Evolutionary conservation across 129 eudicot species (phyloP), one percentile per base, ranked within the genome.

Genomic region (Sambucus nigra): DNA sequence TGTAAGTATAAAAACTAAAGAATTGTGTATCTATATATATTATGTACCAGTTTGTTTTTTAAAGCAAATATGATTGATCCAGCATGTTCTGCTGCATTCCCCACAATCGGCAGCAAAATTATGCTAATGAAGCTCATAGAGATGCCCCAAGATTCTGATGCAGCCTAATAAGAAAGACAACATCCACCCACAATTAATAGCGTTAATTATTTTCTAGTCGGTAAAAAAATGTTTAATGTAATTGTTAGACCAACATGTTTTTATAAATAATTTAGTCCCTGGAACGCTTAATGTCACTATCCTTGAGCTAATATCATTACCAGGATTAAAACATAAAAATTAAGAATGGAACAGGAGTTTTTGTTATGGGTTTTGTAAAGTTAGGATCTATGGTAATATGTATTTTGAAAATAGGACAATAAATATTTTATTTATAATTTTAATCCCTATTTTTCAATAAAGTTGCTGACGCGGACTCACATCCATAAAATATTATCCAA

Each of bases 51-150:
- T 63, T 88, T 88, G 75, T 88, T 83, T 68, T 74, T 88, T 66
- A 88, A 88, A 19, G 94, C 94, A 39, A 88, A 88, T 55, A 88
- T 88, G 67, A 88, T 53, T 14, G 94, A 76, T 45, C 91, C 96
- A 20, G 94, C 94, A 60, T 88, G 96, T 56, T 88, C 94, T 25
- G 88, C 94, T 53, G 94, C 96, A 32, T 88, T 88, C 25, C 96
- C 96, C 6, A 83, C 91, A 23, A 83, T 83, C 26, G 96, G 96
- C 23, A 88, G 74, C 72, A 88, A 44, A 47, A 88, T 83, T 57
- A 88, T 80, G 73, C 96, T 80, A 26, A 88, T 83, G 67, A 88
- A 88, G 69, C 80, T 68, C 7, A 88, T 80, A 0, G 94, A 77
- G 1, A 88, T 45, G n/a, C 94, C 96, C 96, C 96, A 88, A 41